phyloP scores from a whole-genome alignment of 2,329 filamentous ascomycete genomes.

The Berkeleyomyces basicola region DNA sequence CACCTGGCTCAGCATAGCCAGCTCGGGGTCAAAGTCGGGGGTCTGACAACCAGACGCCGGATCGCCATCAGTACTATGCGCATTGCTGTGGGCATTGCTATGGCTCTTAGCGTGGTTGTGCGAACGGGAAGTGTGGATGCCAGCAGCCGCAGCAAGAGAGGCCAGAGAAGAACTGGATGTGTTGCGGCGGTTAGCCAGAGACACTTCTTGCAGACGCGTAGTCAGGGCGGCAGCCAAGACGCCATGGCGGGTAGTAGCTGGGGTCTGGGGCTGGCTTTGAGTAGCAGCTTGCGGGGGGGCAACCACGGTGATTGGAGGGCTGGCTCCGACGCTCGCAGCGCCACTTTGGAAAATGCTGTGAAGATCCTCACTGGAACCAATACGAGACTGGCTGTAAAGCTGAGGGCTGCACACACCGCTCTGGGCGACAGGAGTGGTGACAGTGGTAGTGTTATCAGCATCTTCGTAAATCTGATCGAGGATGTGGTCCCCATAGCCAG shows the following conservation, averaged over 20 bases:
- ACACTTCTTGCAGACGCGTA: constrained; percentile 53
- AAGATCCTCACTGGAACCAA: constrained; percentile 70
- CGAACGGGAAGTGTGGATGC: constrained; percentile 20
- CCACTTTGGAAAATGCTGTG: constrained; percentile 27
- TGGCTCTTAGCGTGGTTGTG: constrained; percentile 9
- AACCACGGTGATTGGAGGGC: constrained; percentile 11
- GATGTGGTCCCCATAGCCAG: constrained; percentile 76
- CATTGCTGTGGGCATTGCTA: constrained; percentile 16
- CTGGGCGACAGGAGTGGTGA: constrained; percentile 55
- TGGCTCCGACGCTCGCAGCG: constrained; percentile 23
- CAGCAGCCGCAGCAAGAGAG: constrained; percentile 29
- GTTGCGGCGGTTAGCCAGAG: constrained; percentile 30
- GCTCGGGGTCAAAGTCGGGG: constrained; percentile 39
- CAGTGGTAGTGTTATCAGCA: constrained; percentile 55
- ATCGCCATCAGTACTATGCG: constrained; percentile 30
- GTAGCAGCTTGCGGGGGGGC: not conserved
- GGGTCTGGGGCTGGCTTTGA: not conserved
- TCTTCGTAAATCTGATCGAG: constrained; percentile 85
- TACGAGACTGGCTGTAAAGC: constrained; percentile 52
- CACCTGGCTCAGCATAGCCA: constrained; percentile 53
- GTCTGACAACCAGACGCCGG: constrained; percentile 33
- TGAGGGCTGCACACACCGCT: constrained; percentile 63
- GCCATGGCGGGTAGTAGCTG: constrained; percentile 12
- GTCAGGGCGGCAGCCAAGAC: constrained; percentile 29
- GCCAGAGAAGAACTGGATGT: constrained; percentile 30